Evolutionary conservation across 495 filamentous ascomycete genomes (phyloP).

Genomic region (Penicillium subrubescens): DNA sequence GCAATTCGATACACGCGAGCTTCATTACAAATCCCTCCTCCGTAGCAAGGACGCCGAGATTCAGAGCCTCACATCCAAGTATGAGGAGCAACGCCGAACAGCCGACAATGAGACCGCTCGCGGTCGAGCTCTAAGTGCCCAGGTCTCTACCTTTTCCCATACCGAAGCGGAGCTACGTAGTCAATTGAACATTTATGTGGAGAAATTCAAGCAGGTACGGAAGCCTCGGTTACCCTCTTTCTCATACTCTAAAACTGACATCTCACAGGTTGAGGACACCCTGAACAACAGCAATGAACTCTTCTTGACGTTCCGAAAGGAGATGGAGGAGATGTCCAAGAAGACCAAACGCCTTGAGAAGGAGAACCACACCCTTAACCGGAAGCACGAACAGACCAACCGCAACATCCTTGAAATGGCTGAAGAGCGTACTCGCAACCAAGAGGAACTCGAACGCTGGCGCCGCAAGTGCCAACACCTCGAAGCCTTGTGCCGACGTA

Average conservation of each 20-base stretch:
- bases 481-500: constrained; percentile 87
- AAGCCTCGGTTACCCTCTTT: constrained; percentile 3
- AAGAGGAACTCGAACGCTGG: constrained; percentile 77
- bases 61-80: constrained; percentile 81
- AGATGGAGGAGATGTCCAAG: constrained; percentile 99
- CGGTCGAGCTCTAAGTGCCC: constrained; percentile 79
- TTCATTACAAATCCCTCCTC: constrained; percentile 86
- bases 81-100: constrained; percentile 83
- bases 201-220: constrained; percentile 99
- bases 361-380: constrained; percentile 86
- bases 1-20: constrained; percentile 91
- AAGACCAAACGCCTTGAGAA: constrained; percentile 98
- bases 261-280: constrained; percentile 89
- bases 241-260: constrained; percentile 26
- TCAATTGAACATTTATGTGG: constrained; percentile 97
- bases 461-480: constrained; percentile 91
- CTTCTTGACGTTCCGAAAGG: constrained; percentile 96
- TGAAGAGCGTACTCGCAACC: constrained; percentile 82
- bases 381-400: constrained; percentile 92
- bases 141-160: constrained; percentile 94
- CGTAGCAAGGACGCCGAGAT: constrained; percentile 97
- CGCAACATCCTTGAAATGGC: constrained; percentile 98
- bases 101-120: constrained; percentile 78
- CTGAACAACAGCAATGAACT: constrained; percentile 98
- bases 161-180: constrained; percentile 91